Evolutionary conservation across 495 filamentous ascomycete genomes (phyloP), one percentile per base, ranked within the genome.

Genomic region (Filosporella fistucella): DNA sequence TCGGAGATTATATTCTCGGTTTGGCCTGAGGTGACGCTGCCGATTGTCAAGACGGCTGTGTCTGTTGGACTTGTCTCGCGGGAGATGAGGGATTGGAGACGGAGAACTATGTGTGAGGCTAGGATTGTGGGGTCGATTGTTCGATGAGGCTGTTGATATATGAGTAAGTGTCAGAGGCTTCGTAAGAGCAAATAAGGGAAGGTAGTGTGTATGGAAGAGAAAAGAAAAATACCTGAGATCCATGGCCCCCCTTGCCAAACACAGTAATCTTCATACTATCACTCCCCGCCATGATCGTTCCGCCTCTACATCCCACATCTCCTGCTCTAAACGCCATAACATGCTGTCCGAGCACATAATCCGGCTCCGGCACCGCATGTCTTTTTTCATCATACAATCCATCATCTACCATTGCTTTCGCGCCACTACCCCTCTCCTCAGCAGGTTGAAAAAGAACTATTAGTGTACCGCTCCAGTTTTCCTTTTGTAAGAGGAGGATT

Each of bases 61-160:
- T 81, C 74, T 1, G 56, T 63, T 0, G 78, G 73, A 24, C 67
- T 53, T 7, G 77, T 61, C 57, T 81, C 78, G 1, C 79, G 67
- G 14, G 64, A 65, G 12, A 80, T 70, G 47, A 82, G 71, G 35
- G 58, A 70, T 58, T 86, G 80, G 12, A 85, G 59, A 4, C 72
- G 64, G 20, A 76, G 57, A 0, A 83, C 61, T n/a, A 75, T 67
- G n/a, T 63, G 42, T 0, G 68, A 63, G 0, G 79, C 77, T 14
- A 76, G 69, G 2, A 82, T 58, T 29, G 79, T 68, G 0, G 80
- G 81, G 55, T 85, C 80, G 47, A 84, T 68, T 3, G 68, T 66
- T 1, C 55, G 58, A 12, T 80, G 63, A 0, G 81, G 80, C 43
- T 64, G 59, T 0, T 61, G 66, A 36, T 46, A 21, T 40, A 21